Evolutionary conservation across 768 basidiomycete species (phyloP).

Genomic region (Coprinopsis sp.): DNA sequence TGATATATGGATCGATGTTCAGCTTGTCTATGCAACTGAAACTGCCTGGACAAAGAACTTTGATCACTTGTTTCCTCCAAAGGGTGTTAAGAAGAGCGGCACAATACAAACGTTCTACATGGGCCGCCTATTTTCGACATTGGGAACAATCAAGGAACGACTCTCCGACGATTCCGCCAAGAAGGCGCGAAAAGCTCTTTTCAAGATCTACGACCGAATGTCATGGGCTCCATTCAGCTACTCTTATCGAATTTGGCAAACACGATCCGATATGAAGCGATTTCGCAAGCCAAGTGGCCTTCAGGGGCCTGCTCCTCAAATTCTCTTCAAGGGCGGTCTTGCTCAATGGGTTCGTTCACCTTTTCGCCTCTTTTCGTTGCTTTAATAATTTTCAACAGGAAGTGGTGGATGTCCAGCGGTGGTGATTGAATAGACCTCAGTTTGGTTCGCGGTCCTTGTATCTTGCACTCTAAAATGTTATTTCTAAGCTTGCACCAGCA

Average conservation of each 20-base stretch:
- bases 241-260: neutral
- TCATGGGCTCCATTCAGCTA: neutral
- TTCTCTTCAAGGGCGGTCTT: too few relatives aligned
- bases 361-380: too few relatives aligned
- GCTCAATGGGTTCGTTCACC: too few relatives aligned
- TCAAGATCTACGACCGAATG: neutral
- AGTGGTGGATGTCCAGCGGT: too few relatives aligned
- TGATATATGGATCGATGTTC: neutral
- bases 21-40: neutral
- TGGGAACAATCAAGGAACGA: neutral
- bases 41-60: neutral
- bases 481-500: too few relatives aligned
- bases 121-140: neutral
- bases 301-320: too few relatives aligned
- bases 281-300: too few relatives aligned
- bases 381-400: too few relatives aligned
- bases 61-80: slow-evolving; percentile 3
- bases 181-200: neutral
- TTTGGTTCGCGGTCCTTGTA: too few relatives aligned
- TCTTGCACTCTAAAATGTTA: too few relatives aligned
- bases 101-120: neutral
- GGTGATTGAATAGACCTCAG: too few relatives aligned
- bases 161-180: neutral
- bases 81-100: neutral
- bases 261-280: neutral